A percentile compares a stretch with the other conserved stretches of the same genome.
Evolutionary conservation across 441 rosid genomes (phyloP).

Genomic region (Aquilaria agallochum): DNA sequence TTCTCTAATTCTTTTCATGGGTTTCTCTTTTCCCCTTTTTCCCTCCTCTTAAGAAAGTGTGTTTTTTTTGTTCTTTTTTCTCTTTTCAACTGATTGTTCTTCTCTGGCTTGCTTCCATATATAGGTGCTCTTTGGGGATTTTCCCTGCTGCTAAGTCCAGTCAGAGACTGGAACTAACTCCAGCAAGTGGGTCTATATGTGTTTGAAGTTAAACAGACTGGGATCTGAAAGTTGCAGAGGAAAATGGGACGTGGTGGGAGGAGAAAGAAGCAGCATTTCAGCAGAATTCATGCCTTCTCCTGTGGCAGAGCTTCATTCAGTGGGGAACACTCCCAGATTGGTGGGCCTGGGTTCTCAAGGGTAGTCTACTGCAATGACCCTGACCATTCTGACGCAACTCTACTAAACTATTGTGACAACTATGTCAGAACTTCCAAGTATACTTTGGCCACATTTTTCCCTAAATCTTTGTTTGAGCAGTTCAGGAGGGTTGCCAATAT

Average conservation of each 20-base stretch:
- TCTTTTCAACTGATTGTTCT: too few relatives aligned
- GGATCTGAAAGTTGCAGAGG: background rate
- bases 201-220: background rate
- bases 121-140: too few relatives aligned
- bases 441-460: conserved; percentile 69
- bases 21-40: too few relatives aligned
- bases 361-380: conserved; percentile 83
- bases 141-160: too few relatives aligned
- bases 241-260: conserved; percentile 42
- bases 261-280: conserved; percentile 56
- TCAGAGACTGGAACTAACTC: too few relatives aligned
- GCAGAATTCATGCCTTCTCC: conserved; percentile 62
- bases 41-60: too few relatives aligned
- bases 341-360: conserved; percentile 95
- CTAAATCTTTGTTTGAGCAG: conserved; percentile 90
- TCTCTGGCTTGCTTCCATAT: too few relatives aligned
- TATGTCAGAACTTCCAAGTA: conserved; percentile 86
- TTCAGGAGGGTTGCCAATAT: conserved; percentile 93
- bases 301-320: conserved; percentile 67
- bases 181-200: conserved; percentile 1
- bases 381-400: conserved; percentile 48
- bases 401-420: conserved; percentile 47
- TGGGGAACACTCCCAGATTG: conserved; percentile 80
- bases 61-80: too few relatives aligned
- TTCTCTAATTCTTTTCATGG: too few relatives aligned